Conservation (phyloP, 192 early-diverging fungal genomes). For the Ramicandelaber brevisporus region DNA sequence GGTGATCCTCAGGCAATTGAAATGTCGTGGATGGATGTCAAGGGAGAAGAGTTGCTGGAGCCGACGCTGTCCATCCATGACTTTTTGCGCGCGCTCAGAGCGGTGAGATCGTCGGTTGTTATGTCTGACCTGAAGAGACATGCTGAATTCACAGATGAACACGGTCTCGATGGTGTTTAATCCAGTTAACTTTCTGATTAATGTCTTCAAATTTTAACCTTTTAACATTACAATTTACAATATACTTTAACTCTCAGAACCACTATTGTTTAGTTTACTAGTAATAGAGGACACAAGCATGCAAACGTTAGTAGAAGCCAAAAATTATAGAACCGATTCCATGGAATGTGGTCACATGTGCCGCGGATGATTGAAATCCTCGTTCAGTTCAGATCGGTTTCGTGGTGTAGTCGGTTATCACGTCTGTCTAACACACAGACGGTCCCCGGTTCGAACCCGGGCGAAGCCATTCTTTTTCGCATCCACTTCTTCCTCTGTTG, state of each 20-base stretch:
- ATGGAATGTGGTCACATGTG: too few relatives aligned
- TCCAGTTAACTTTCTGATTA: not conserved
- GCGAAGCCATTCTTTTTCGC: not conserved
- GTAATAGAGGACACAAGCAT: too few relatives aligned
- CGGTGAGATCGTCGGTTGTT: slow-evolving; percentile 60
- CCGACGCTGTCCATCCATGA: slow-evolving; percentile 66
- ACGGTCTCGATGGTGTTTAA: slow-evolving; percentile 27
- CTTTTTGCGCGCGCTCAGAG: slow-evolving; percentile 60
- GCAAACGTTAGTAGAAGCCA: too few relatives aligned
- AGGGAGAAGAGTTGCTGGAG: slow-evolving; percentile 67
- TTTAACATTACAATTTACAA: not conserved
- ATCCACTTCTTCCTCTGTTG: not conserved
- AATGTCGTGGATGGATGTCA: slow-evolving; percentile 70
- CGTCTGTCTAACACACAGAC: too few relatives aligned
- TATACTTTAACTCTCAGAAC: not conserved
- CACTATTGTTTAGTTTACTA: too few relatives aligned
- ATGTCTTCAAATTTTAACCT: not conserved
- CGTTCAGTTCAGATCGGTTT: too few relatives aligned
- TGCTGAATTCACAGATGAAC: slow-evolving; percentile 73
- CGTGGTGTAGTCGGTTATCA: too few relatives aligned
- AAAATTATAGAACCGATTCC: too few relatives aligned
- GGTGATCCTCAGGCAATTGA: slow-evolving; percentile 69
- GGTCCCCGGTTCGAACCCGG: not conserved
- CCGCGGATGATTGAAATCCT: too few relatives aligned
- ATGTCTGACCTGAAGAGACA: slow-evolving; percentile 54